Evolutionary conservation across 108 stramenopile species (phyloP), one percentile per base, ranked within the genome.

Genomic region (Nitzschia sp.): DNA sequence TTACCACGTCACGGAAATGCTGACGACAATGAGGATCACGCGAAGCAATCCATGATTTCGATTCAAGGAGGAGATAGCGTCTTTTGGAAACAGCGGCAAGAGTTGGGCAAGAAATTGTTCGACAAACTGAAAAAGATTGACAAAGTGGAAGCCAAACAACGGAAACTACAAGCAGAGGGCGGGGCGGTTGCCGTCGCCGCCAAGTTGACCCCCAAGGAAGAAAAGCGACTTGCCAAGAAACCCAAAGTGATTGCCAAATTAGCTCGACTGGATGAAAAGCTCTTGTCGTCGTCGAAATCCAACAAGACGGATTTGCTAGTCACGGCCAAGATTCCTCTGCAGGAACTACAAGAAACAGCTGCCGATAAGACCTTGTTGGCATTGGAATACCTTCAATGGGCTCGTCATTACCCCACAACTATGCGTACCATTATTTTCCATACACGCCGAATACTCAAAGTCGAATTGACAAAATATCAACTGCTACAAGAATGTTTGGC

Each of bases 371-470:
- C 73, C 4, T 48, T 56, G 2, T 45, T 97, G 65, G 94, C 94
- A 2, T 60, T 66, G 30, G 96, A 97, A 73, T 97, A 97, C 51
- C 42, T 97, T 0, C 32, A 71, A 1, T 76, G 95, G 42, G 93
- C 79, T 0, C 64, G 75, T 47, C 65, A 65, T 55, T 93, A 91
- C 68, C 94, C 96, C 6, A 77, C 80, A 49, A 87, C 82, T 21
- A 82, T 97, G 59, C 79, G 94, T 32, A 84, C 89, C 24, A 87
- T 94, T 11, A 78, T 91, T 5, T 97, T 97, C 68, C 96, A 97
- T 69, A 82, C 79, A 4, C 76, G 96, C 13, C 80, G 96, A 18
- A 97, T 97, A 56, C 78, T 87, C 54, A 88, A 86, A 32, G 84
- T 80, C 19, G 65, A 82, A 32, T 68, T 95, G 30, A 81, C 75